These are phyloP conservation scores for Acanthamoeba triangularis DNA, from an alignment of 208 protist genomes.

Conservation along the genomic window DNA sequence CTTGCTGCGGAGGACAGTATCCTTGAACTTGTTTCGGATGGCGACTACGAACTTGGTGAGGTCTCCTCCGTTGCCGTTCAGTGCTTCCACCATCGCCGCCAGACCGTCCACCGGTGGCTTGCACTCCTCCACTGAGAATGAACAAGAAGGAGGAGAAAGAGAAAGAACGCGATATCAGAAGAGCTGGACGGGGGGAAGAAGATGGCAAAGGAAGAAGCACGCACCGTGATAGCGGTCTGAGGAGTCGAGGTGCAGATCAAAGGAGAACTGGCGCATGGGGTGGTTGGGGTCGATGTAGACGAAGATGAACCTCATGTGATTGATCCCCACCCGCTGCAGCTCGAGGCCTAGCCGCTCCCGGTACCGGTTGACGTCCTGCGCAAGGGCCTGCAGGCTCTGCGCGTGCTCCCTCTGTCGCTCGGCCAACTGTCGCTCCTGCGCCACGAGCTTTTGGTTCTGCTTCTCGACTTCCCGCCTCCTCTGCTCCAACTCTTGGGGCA, in stretches of 20 bases:
- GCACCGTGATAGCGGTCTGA: slow-evolving; percentile 14
- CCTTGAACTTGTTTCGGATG: slow-evolving; percentile 49
- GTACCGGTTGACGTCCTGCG: background rate
- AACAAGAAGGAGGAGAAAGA: background rate
- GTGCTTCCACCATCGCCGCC: background rate
- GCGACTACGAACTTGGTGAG: background rate
- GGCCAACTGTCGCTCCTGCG: background rate
- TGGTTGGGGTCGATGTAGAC: slow-evolving; percentile 29
- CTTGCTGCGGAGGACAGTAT: background rate
- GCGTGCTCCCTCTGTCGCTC: slow-evolving; percentile 8
- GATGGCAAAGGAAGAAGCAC: background rate
- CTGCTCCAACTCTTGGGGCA: slow-evolving; percentile 18
- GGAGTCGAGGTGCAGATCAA: slow-evolving; percentile 34
- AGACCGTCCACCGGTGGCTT: slow-evolving; percentile 18
- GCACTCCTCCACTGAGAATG: background rate
- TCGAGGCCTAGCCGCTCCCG: slow-evolving; percentile 14
- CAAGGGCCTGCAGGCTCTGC: slow-evolving; percentile 7
- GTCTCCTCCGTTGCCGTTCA: background rate
- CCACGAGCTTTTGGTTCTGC: slow-evolving; percentile 19
- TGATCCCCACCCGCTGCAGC: slow-evolving; percentile 4
- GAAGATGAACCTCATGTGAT: slow-evolving; percentile 40
- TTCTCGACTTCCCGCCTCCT: background rate
- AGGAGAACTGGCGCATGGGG: slow-evolving; percentile 15
- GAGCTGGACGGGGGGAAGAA: background rate
- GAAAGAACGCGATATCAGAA: background rate